Evolutionary conservation across 2,329 filamentous ascomycete species (phyloP).

Genomic region (Sporothrix variecibatus): DNA sequence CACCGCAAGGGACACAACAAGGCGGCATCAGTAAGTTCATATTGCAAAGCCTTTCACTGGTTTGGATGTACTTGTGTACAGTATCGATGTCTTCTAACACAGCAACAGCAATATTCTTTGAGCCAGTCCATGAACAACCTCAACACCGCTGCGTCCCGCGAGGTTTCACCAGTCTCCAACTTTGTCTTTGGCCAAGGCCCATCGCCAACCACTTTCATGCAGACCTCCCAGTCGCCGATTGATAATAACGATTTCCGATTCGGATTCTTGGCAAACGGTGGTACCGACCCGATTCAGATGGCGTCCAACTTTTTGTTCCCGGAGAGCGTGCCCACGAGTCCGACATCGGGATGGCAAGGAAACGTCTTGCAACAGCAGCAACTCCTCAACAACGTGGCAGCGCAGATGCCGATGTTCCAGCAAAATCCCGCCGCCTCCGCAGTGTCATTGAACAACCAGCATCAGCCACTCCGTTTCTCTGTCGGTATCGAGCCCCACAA

Average conservation of each 20-base stretch:
- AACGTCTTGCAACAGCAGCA: conserved; percentile 23
- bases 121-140: conserved; percentile 54
- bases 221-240: conserved; percentile 51
- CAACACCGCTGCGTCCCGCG: conserved; percentile 51
- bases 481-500: conserved; percentile 71
- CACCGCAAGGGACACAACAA: conserved; percentile 41
- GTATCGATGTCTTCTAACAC: conserved; percentile 32
- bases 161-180: conserved; percentile 57
- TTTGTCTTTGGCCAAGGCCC: conserved; percentile 55
- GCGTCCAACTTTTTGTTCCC: conserved; percentile 26
- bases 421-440: conserved; percentile 1
- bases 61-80: background rate
- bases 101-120: conserved; percentile 51
- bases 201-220: conserved; percentile 52
- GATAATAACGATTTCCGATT: conserved; percentile 43
- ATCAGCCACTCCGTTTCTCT: conserved; percentile 28
- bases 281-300: conserved; percentile 22
- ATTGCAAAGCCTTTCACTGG: background rate
- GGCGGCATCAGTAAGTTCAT: conserved; percentile 45
- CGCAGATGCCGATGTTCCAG: conserved; percentile 28
- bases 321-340: conserved; percentile 28
- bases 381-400: conserved; percentile 10
- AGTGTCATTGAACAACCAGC: background rate
- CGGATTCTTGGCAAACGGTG: conserved; percentile 20
- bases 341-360: conserved; percentile 25